These are phyloP conservation scores for Candida nitratophila DNA, from an alignment of 805 yeast genomes.

Conservation along the genomic window DNA sequence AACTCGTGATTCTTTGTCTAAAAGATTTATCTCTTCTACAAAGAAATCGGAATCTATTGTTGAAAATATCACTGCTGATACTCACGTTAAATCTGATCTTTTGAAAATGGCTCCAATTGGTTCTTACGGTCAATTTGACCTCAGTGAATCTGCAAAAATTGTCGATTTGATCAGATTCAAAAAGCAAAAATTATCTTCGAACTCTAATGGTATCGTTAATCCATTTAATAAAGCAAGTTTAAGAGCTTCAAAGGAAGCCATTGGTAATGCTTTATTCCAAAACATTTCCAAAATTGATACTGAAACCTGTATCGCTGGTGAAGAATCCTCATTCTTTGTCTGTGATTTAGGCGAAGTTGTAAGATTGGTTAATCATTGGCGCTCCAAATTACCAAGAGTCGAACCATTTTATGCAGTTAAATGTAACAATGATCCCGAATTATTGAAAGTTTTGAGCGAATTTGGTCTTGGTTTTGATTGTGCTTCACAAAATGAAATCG, in stretches of 20 bases:
- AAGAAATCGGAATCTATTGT: background rate
- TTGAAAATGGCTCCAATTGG: background rate
- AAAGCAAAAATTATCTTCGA: background rate
- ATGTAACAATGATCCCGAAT: constrained; percentile 70
- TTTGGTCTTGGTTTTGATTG: constrained; percentile 85
- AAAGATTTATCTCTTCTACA: background rate
- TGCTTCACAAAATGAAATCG: constrained; percentile 84
- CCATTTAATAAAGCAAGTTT: background rate
- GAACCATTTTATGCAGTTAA: constrained; percentile 92
- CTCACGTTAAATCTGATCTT: background rate
- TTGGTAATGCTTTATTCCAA: constrained; percentile 22
- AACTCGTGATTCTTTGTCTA: background rate
- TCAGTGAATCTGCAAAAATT: background rate
- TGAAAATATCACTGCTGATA: background rate
- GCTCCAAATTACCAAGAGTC: constrained; percentile 55
- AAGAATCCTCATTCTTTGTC: constrained; percentile 81
- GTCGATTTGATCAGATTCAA: background rate
- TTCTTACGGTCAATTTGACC: background rate
- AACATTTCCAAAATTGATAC: constrained; percentile 41
- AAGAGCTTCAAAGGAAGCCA: constrained; percentile 1
- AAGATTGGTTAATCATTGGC: constrained; percentile 62
- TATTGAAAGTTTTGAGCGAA: constrained; percentile 48
- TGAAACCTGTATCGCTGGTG: constrained; percentile 62
- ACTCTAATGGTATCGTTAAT: background rate
- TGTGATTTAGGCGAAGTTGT: constrained; percentile 74